These are phyloP conservation scores for Nepenthes alata DNA, from an alignment of 179 eudicot genomes.

Conservation along the genomic window DNA sequence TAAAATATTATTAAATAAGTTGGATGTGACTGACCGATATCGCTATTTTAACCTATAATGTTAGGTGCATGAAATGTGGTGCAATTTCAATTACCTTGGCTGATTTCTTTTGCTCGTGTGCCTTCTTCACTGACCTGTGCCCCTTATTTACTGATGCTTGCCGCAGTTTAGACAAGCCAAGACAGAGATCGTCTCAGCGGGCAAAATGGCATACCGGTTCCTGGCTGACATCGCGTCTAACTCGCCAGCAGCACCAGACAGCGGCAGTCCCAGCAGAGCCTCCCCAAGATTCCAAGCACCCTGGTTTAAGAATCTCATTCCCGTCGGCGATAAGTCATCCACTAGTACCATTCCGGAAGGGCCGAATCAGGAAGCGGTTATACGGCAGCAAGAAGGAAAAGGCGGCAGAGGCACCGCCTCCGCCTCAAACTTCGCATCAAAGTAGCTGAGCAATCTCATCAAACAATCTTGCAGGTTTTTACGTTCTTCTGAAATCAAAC, in stretches of 20 bases:
- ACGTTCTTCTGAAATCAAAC: no score
- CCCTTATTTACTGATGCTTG: slow-evolving; percentile 1
- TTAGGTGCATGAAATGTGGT: no score
- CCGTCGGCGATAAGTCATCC: slow-evolving; percentile 67
- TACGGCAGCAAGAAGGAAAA: slow-evolving; percentile 10
- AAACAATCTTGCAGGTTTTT: no score
- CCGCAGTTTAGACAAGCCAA: slow-evolving; percentile 78
- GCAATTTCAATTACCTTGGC: no score
- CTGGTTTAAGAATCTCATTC: slow-evolving; percentile 63
- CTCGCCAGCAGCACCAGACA: slow-evolving; percentile 36
- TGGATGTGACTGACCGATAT: no score
- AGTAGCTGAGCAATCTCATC: background rate
- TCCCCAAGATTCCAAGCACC: slow-evolving; percentile 47
- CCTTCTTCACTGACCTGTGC: no score
- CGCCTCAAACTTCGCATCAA: background rate
- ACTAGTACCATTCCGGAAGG: slow-evolving; percentile 48
- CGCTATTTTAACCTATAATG: no score
- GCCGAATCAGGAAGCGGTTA: slow-evolving; percentile 29
- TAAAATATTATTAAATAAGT: no score
- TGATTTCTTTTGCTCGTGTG: no score
- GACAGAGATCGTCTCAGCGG: slow-evolving; percentile 80
- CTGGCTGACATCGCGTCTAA: slow-evolving; percentile 46
- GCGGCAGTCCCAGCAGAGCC: slow-evolving; percentile 29
- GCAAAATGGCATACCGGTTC: slow-evolving; percentile 80
- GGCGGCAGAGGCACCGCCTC: slow-evolving; percentile 17